Conservation (phyloP, 768 basidiomycete genomes). For the Lepiota brunneoincarnata region DNA sequence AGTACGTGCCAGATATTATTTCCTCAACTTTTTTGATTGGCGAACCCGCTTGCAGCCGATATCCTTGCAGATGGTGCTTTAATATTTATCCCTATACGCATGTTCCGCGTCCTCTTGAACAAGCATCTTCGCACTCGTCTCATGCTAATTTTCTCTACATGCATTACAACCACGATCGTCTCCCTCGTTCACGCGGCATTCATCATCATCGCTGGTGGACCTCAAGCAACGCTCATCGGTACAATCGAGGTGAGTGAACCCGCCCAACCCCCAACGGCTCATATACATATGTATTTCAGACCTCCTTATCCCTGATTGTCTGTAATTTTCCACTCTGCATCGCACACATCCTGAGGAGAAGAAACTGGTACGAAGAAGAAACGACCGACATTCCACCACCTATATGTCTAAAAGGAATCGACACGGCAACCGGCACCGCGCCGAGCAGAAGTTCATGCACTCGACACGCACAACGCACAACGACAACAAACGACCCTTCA, state of each 20-base stretch:
- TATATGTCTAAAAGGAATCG: background rate
- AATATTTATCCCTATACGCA: slow-evolving; percentile 39
- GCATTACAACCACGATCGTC: slow-evolving; percentile 43
- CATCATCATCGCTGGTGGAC: slow-evolving; percentile 32
- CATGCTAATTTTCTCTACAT: slow-evolving; percentile 52
- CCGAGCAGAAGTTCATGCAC: background rate
- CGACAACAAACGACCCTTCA: too few species aligned
- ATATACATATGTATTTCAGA: slow-evolving; percentile 16
- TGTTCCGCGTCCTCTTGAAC: slow-evolving; percentile 41
- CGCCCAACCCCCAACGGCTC: background rate
- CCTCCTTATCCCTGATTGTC: slow-evolving; percentile 34
- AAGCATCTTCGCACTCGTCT: slow-evolving; percentile 35
- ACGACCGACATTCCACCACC: background rate
- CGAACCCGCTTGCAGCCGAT: slow-evolving; percentile 35
- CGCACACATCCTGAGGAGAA: slow-evolving; percentile 7
- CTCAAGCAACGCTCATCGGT: slow-evolving; percentile 33
- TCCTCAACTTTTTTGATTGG: background rate
- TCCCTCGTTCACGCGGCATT: slow-evolving; percentile 42
- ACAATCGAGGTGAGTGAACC: slow-evolving; percentile 36
- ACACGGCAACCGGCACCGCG: background rate
- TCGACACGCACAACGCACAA: too few species aligned
- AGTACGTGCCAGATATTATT: slow-evolving; percentile 9
- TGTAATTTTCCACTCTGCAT: slow-evolving; percentile 38
- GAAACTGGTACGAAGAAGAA: slow-evolving; percentile 6
- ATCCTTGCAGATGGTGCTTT: slow-evolving; percentile 42